phyloP scores from a whole-genome alignment of 2,329 filamentous ascomycete genomes.

The Teratosphaeria destructans region DNA sequence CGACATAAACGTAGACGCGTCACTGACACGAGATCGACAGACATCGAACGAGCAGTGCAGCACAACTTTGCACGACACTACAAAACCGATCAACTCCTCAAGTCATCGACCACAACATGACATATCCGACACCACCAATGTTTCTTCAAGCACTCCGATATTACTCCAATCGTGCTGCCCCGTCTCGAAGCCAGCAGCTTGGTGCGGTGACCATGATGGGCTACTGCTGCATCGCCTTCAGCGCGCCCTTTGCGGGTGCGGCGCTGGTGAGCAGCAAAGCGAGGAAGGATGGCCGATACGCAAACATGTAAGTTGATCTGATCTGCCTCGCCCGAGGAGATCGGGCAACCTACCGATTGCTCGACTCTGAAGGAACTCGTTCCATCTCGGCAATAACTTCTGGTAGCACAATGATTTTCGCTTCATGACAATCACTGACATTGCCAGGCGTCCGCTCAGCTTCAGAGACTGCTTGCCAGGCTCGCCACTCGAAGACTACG shows the following conservation, averaged over 20 bases:
- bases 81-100: not conserved
- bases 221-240: slow-evolving; percentile 26
- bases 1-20: not conserved
- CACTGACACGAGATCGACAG: not conserved
- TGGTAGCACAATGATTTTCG: not conserved
- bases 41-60: not conserved
- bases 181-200: slow-evolving; percentile 15
- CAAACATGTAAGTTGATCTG: slow-evolving; percentile 18
- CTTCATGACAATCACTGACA: not conserved
- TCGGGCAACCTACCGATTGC: not conserved
- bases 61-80: not conserved
- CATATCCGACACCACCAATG: slow-evolving; percentile 31
- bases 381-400: not conserved
- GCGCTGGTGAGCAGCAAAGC: slow-evolving; percentile 23
- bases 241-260: slow-evolving; percentile 25
- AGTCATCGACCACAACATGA: slow-evolving; percentile 38
- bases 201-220: slow-evolving; percentile 18
- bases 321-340: not conserved
- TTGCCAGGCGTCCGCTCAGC: slow-evolving; percentile 23
- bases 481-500: slow-evolving; percentile 25
- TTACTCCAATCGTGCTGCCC: slow-evolving; percentile 15
- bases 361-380: not conserved
- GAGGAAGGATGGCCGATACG: slow-evolving; percentile 21
- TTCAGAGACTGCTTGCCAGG: slow-evolving; percentile 26
- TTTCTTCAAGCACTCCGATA: slow-evolving; percentile 17